phyloP scores from a whole-genome alignment of 345 rosid species.

The Isatis tinctoria region DNA sequence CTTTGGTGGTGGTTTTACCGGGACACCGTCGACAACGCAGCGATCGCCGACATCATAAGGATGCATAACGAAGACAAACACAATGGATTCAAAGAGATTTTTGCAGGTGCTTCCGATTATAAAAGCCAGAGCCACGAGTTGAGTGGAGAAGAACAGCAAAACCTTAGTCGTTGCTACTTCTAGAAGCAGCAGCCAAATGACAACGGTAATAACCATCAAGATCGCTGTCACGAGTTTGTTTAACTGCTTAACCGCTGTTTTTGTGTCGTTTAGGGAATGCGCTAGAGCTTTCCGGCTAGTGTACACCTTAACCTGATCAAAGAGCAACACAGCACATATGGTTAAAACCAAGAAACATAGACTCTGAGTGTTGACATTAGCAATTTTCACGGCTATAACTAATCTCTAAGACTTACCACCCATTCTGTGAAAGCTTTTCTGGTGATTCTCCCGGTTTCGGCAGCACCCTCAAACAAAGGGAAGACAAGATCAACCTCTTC shows the following conservation, averaged over 20 bases:
- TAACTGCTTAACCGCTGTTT: constrained; percentile 88
- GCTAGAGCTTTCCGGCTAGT: constrained; percentile 60
- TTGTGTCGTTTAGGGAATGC: constrained; percentile 78
- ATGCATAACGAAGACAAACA: constrained; percentile 78
- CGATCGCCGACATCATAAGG: constrained; percentile 83
- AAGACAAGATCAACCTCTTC: constrained; percentile 84
- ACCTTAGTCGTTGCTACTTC: constrained; percentile 82
- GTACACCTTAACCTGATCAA: constrained; percentile 78
- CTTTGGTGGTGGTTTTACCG: constrained; percentile 33
- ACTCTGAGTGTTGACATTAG: background rate
- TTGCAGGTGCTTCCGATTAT: constrained; percentile 82
- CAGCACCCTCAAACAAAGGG: constrained; percentile 57
- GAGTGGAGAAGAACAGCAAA: constrained; percentile 63
- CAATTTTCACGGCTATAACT: background rate
- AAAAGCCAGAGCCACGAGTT: constrained; percentile 68
- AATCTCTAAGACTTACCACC: constrained; percentile 52
- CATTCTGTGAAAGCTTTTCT: constrained; percentile 61
- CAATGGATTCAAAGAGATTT: constrained; percentile 74
- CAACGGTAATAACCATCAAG: constrained; percentile 40
- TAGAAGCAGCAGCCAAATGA: constrained; percentile 73
- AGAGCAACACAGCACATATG: background rate
- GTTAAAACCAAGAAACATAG: background rate
- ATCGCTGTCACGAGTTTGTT: constrained; percentile 64
- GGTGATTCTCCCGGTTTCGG: constrained; percentile 51
- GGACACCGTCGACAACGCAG: constrained; percentile 76